Evolutionary conservation across 345 rosid genomes (phyloP).

Genomic region (Hirschfeldia incana): DNA sequence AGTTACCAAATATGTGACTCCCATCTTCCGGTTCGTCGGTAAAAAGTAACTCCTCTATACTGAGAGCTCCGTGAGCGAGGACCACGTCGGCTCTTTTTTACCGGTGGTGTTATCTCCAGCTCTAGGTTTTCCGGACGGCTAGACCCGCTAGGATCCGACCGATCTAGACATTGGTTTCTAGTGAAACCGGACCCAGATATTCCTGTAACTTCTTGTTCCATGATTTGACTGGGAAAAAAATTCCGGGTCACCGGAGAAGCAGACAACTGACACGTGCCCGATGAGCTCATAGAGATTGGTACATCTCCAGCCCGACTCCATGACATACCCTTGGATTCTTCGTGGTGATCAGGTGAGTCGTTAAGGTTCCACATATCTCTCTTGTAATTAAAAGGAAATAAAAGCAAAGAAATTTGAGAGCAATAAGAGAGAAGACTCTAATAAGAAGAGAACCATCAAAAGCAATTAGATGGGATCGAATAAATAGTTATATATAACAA

Average conservation of each 20-base stretch:
- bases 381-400: neutral
- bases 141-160: conserved; percentile 52
- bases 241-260: conserved; percentile 68
- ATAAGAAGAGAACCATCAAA: conserved; percentile 5
- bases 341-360: conserved; percentile 26
- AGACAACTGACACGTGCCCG: conserved; percentile 1
- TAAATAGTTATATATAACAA: conserved; percentile 8
- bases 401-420: neutral
- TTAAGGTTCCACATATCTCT: conserved; percentile 39
- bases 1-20: conserved; percentile 95
- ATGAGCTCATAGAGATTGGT: conserved; percentile 39
- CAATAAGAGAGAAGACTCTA: conserved; percentile 1
- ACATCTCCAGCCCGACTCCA: conserved; percentile 64
- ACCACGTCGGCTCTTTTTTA: conserved; percentile 90
- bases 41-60: conserved; percentile 94
- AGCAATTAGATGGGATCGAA: neutral
- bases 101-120: conserved; percentile 56
- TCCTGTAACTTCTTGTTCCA: conserved; percentile 16
- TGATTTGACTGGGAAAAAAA: conserved; percentile 68
- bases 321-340: conserved; percentile 44
- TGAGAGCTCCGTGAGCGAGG: conserved; percentile 98
- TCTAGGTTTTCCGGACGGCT: conserved; percentile 29
- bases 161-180: conserved; percentile 67
- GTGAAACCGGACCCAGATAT: conserved; percentile 46
- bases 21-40: conserved; percentile 98